These are phyloP conservation scores for Globomyces pollinis-pini DNA, from an alignment of 192 early-diverging fungal genomes.

Conservation along the genomic window DNA sequence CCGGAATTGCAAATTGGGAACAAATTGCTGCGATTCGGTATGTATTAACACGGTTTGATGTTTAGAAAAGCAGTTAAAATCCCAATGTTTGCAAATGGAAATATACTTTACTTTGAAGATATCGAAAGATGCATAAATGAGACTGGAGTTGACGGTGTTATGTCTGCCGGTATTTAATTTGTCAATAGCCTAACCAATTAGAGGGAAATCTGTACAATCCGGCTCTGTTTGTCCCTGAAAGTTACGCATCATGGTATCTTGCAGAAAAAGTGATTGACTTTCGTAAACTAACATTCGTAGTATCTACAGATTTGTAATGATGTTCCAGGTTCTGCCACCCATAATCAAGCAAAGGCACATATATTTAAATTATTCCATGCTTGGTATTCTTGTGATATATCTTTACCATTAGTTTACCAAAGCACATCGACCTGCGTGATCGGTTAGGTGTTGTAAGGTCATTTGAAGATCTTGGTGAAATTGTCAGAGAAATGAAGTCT, in stretches of 20 bases:
- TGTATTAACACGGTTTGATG: too few species aligned
- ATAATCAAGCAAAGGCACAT: constrained; percentile 72
- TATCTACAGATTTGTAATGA: constrained; percentile 77
- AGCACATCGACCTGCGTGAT: constrained; percentile 74
- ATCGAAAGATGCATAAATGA: constrained; percentile 68
- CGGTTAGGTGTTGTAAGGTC: constrained; percentile 52
- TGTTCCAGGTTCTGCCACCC: constrained; percentile 50
- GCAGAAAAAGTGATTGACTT: too few species aligned
- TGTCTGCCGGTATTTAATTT: constrained; percentile 71
- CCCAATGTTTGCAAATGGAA: constrained; percentile 97
- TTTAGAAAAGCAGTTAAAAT: constrained; percentile 73
- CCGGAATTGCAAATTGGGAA: constrained; percentile 93
- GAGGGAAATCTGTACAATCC: constrained; percentile 67
- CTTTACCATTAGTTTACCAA: constrained; percentile 57
- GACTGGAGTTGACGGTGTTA: constrained; percentile 91
- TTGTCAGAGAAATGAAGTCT: constrained; percentile 49
- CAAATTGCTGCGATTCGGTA: constrained; percentile 74
- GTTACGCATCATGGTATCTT: constrained; percentile 66
- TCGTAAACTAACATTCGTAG: too few species aligned
- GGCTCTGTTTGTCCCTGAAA: constrained; percentile 64
- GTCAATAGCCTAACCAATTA: not conserved
- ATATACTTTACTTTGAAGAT: constrained; percentile 90
- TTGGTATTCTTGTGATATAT: too few species aligned
- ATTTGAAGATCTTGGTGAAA: constrained; percentile 50
- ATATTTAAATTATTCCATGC: constrained; percentile 85